Conservation (phyloP, 129 eudicot species). For the Chrysanthemum seticuspe region DNA sequence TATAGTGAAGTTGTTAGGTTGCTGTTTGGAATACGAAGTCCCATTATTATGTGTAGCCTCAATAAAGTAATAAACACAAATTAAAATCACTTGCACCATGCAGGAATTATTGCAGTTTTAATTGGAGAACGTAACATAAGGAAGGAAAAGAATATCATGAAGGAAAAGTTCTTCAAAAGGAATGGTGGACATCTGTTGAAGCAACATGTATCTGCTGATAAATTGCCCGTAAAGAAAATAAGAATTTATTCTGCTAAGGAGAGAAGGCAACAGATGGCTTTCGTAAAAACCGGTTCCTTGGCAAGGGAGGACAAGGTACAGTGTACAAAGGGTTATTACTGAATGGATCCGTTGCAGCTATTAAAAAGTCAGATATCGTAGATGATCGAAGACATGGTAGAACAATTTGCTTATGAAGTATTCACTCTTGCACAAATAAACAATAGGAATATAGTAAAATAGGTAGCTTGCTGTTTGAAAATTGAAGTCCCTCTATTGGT, state of each 20-base stretch:
- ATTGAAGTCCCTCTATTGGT: constrained; percentile 36
- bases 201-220: constrained; percentile 14
- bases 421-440: constrained; percentile 39
- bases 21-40: constrained; percentile 39
- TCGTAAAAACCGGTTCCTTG: constrained; percentile 31
- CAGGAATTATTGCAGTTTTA: too few relatives aligned
- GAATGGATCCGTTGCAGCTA: constrained; percentile 37
- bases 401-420: constrained; percentile 33
- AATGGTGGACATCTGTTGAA: constrained; percentile 35
- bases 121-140: too few relatives aligned
- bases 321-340: constrained; percentile 35
- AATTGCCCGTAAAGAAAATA: constrained; percentile 15
- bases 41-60: constrained; percentile 16
- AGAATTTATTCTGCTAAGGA: constrained; percentile 15
- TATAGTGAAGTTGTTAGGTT: constrained; percentile 36
- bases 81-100: too few relatives aligned
- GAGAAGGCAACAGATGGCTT: constrained; percentile 33
- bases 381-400: constrained; percentile 24
- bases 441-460: constrained; percentile 35
- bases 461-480: constrained; percentile 40
- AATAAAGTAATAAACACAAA: too few relatives aligned
- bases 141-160: too few relatives aligned
- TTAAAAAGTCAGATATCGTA: constrained; percentile 26
- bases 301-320: constrained; percentile 44
- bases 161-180: constrained; percentile 11